These are phyloP conservation scores for Papiliotrema flavescens DNA, from an alignment of 1,284 basidiomycete genomes.

Conservation along the genomic window DNA sequence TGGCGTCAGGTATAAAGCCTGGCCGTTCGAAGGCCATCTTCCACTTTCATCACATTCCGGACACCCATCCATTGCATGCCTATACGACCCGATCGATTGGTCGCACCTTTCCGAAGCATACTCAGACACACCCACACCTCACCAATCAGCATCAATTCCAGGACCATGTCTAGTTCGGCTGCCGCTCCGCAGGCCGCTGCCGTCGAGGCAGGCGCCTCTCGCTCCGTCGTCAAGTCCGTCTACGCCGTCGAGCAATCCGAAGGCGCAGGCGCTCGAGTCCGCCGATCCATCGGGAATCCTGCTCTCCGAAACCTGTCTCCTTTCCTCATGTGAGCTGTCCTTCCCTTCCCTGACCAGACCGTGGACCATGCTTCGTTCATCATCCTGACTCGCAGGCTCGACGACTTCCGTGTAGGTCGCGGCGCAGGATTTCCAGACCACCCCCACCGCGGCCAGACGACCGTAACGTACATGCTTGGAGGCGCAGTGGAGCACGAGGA, in stretches of 20 bases:
- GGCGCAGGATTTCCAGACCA: conserved; percentile 65
- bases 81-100: neutral
- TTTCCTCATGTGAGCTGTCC: conserved; percentile 68
- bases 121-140: neutral
- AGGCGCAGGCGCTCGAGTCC: conserved; percentile 83
- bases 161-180: neutral
- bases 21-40: neutral
- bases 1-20: neutral
- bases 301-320: conserved; percentile 77
- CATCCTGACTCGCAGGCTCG: conserved; percentile 19
- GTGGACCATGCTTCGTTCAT: neutral
- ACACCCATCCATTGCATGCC: no score
- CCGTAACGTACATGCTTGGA: conserved; percentile 77
- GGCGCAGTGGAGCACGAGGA: conserved; percentile 79
- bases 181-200: no score
- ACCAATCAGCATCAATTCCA: neutral
- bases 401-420: conserved; percentile 46
- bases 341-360: neutral
- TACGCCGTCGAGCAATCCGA: conserved; percentile 74
- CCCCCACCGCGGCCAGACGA: conserved; percentile 78
- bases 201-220: conserved; percentile 51
- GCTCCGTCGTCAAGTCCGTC: conserved; percentile 69
- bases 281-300: conserved; percentile 78
- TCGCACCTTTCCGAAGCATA: neutral
- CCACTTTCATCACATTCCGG: no score